phyloP scores from a whole-genome alignment of 1,139 yeast species.

The Zygosaccharomyces sapae region DNA sequence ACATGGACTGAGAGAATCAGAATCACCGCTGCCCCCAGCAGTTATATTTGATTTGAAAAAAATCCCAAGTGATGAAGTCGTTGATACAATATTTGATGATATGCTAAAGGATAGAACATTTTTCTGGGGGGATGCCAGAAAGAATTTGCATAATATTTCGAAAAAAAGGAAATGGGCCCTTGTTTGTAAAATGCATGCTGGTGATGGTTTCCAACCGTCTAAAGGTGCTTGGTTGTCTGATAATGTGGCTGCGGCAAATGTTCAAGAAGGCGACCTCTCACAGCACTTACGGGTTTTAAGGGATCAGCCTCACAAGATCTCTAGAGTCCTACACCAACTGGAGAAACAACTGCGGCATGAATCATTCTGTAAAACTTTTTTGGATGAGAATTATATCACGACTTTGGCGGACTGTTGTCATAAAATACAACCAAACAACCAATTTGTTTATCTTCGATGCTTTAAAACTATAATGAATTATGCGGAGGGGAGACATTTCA shows the following conservation, averaged over 20 bases:
- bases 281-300: slow-evolving; percentile 8
- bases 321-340: slow-evolving; percentile 21
- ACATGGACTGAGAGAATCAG: neutral
- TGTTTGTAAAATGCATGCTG: slow-evolving; percentile 19
- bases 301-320: slow-evolving; percentile 6
- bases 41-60: slow-evolving; percentile 10
- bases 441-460: slow-evolving; percentile 28
- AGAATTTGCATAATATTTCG: slow-evolving; percentile 21
- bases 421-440: slow-evolving; percentile 6
- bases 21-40: neutral
- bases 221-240: slow-evolving; percentile 7
- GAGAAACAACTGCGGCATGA: slow-evolving; percentile 26
- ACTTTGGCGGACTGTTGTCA: slow-evolving; percentile 12
- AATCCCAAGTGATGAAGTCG: slow-evolving; percentile 18
- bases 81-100: slow-evolving; percentile 21
- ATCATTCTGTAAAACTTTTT: slow-evolving; percentile 18
- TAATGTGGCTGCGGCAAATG: neutral
- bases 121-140: slow-evolving; percentile 27
- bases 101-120: slow-evolving; percentile 23
- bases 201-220: slow-evolving; percentile 7
- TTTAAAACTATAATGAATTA: slow-evolving; percentile 26
- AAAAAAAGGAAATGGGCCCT: slow-evolving; percentile 28
- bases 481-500: slow-evolving; percentile 17
- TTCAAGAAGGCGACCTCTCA: slow-evolving; percentile 9
- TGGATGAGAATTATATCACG: slow-evolving; percentile 17